Evolutionary conservation across 352 stramenopile species (phyloP), one percentile per base, ranked within the genome.

Genomic region (Pseudoperonospora humuli): DNA sequence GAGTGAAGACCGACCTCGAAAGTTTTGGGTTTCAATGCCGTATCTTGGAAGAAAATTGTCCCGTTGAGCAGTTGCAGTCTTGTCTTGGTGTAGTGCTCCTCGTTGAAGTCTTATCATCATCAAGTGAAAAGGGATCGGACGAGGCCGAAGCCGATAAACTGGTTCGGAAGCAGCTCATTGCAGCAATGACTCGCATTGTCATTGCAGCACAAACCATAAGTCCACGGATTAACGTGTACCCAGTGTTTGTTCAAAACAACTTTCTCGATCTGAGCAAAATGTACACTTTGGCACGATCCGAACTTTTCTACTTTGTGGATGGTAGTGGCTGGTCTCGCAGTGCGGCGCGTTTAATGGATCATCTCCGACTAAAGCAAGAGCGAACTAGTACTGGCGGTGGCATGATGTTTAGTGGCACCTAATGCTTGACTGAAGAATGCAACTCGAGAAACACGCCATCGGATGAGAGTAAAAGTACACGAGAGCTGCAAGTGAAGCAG

Each of bases 181-280:
- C 63, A 13, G 49, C 57, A 18, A 63, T 84, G 41, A 61, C 51
- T 3, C 52, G 35, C 3, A 53, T 84, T 27, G 55, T 86, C 11
- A 62, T 45, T 11, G 61, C 46, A n/a, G 57, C 62, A 3, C 53
- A 64, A 14, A 48, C 42, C 9, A n/a, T 54, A 3, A 51, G 18
- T 11, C 61, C 55, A 3, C 31, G 46, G 13, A 64, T 62, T 35
- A 67, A 45, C 8, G 70, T 89, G 20, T 62, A 83, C 7, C 73
- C 76, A 0, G 56, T 89, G 9, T 47, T 84, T 3, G 67, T 75
- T 24, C 67, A 74, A 15, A 41, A 27, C 19, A 77, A 88, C 39
- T 81, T 82, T 20, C 32, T 88, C 5, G 74, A 82, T 40, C 63
- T 86, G 18, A 86, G 73, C 57, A 83, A 85, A 34, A 59, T 86